Conservation (phyloP, 768 basidiomycete species). For the Inosperma sp. region DNA sequence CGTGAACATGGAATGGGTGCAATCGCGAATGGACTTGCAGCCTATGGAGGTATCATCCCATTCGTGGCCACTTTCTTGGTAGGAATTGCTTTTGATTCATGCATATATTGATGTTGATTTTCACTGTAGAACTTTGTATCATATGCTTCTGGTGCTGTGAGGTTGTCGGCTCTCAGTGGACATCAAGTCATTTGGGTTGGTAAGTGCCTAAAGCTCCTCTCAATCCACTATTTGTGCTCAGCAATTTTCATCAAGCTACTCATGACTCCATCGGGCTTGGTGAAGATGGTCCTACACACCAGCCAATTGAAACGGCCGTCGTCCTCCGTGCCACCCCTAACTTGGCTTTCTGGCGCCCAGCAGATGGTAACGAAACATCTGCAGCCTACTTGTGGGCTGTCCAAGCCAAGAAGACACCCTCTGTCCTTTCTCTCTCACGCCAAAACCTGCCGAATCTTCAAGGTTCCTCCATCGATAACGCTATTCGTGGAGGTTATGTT, state of each 20-base stretch:
- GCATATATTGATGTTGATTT: not conserved
- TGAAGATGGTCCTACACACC: constrained; percentile 95
- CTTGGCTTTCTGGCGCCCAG: constrained; percentile 87
- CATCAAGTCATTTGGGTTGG: constrained; percentile 94
- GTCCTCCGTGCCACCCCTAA: constrained; percentile 90
- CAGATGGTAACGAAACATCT: constrained; percentile 96
- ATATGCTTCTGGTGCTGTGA: constrained; percentile 89
- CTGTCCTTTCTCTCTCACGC: constrained; percentile 76
- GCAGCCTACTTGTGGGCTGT: constrained; percentile 84
- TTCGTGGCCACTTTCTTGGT: constrained; percentile 92
- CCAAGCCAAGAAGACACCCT: constrained; percentile 71
- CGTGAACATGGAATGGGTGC: constrained; percentile 98
- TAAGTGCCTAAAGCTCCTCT: constrained; percentile 33
- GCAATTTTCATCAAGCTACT: constrained; percentile 50
- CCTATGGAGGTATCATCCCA: constrained; percentile 89
- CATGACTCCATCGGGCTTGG: constrained; percentile 92
- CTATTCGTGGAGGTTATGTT: constrained; percentile 83
- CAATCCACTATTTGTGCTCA: not conserved
- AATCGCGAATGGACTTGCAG: constrained; percentile 84
- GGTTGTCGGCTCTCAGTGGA: constrained; percentile 82
- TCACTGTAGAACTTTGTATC: constrained; percentile 78
- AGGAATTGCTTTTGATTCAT: constrained; percentile 17
- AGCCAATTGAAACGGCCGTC: constrained; percentile 85
- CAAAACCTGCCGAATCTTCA: constrained; percentile 94
- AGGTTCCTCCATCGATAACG: constrained; percentile 80